These are phyloP conservation scores for Pythium oligandrum DNA, from an alignment of 352 stramenopile species.

Conservation along the genomic window DNA sequence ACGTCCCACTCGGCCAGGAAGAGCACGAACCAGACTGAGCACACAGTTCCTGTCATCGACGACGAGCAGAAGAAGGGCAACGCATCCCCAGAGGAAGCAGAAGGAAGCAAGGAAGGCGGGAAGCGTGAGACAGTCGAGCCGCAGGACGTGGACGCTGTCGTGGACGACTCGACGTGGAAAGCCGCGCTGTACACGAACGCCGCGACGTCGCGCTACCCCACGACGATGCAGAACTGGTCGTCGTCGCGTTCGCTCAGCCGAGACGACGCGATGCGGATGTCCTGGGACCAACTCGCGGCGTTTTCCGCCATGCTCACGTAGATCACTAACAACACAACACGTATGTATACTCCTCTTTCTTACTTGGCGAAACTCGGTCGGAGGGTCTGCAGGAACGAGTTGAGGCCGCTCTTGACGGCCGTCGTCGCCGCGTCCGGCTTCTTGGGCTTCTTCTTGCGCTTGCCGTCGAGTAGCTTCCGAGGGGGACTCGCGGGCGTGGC, in stretches of 20 bases:
- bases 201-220: conserved; percentile 22
- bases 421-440: conserved; percentile 26
- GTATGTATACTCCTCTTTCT: conserved; percentile 2
- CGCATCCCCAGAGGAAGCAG: conserved; percentile 3
- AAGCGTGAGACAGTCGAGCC: neutral
- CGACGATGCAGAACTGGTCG: conserved; percentile 37
- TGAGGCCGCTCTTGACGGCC: conserved; percentile 64
- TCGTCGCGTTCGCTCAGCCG: neutral
- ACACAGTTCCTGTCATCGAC: no score
- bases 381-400: conserved; percentile 56
- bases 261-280: conserved; percentile 11
- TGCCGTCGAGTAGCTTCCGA: conserved; percentile 62
- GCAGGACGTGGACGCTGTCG: conserved; percentile 1
- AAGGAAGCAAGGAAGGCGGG: neutral
- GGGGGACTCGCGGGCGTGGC: conserved; percentile 46
- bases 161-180: neutral
- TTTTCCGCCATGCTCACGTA: conserved; percentile 16
- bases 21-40: neutral
- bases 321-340: neutral
- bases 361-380: conserved; percentile 13
- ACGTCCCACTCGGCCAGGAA: conserved; percentile 3
- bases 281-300: conserved; percentile 17
- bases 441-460: conserved; percentile 72
- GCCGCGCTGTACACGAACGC: neutral
- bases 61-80: no score